Evolutionary conservation across 1,284 basidiomycete species (phyloP), one percentile per base, ranked within the genome.

Genomic region (Pascua guehoae): DNA sequence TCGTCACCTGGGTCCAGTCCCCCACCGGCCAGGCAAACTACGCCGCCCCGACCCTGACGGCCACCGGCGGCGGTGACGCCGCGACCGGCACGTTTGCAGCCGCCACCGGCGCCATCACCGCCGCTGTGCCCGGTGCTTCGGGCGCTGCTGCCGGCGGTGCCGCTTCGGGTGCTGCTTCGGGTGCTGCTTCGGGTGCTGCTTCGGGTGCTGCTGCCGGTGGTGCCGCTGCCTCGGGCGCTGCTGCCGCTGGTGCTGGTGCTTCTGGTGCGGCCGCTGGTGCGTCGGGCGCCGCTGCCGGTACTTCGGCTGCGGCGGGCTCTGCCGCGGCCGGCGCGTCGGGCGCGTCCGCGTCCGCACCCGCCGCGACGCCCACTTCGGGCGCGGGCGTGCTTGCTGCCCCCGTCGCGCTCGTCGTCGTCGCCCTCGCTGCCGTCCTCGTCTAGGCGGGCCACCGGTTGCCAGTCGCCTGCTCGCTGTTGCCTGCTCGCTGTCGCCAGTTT

Each of bases 31-130:
- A 65, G 53, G 64, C 58, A 60, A 17, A 5, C 47, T 75, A 75
- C 67, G 18, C 44, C 32, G 72, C 72, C 41, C 73, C 73, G 48
- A 59, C 64, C 17, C 61, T 77, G n/a, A 75, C 73, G 41, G 73
- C 69, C 48, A 68, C 70, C 12, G 74, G 72, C 47, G 74, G 73
- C 56, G 73, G 71, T 49, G 65, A 56, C 39, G 71, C 72, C 41
- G 72, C 72, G 40, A 72, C 73, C 49, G 70, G 71, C 56, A 53
- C 62, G 42, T 61, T 60, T 17, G 47, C 40, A 5, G 58, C 63
- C 17, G 57, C 57, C 12, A 17, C 51, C 40, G 46, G 12, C 41
- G 41, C 14, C 41, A 47, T n/a, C 24, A 46, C 44, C 41, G 49
- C 41, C 38, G 18, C 41, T 45, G 56, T 47, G 24, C 54, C 64